Evolutionary conservation across 441 rosid species (phyloP).

Genomic region (Eutrema salsugineum): DNA sequence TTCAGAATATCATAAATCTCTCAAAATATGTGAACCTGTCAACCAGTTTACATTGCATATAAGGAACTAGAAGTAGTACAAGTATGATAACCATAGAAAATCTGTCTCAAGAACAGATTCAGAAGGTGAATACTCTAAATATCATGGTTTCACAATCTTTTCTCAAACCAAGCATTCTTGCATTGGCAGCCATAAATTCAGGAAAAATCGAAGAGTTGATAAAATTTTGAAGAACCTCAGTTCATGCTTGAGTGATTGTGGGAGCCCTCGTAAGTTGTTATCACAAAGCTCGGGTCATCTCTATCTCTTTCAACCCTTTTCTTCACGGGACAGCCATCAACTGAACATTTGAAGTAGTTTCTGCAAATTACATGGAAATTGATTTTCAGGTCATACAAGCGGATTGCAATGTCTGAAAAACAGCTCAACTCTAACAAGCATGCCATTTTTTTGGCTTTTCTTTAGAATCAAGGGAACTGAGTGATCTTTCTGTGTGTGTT

Average conservation of each 20-base stretch:
- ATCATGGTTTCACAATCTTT: conserved; percentile 6
- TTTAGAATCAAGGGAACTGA: not conserved
- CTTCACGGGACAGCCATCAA: conserved; percentile 76
- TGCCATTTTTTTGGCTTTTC: not conserved
- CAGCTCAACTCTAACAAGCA: not conserved
- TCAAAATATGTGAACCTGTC: not conserved
- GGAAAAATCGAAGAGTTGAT: not conserved
- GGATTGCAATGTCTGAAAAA: not conserved
- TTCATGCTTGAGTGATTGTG: conserved; percentile 29
- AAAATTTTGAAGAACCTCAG: not conserved
- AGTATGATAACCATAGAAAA: not conserved
- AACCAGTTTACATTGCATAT: conserved; percentile 5
- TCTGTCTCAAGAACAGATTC: conserved; percentile 8
- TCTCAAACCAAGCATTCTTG: not conserved
- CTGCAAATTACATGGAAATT: conserved; percentile 34
- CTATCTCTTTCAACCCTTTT: conserved; percentile 86
- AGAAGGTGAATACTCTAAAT: not conserved
- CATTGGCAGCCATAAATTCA: not conserved
- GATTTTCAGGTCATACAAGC: conserved; percentile 1
- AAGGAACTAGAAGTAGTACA: not conserved
- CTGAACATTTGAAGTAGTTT: conserved; percentile 78
- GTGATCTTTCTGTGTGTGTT: not conserved
- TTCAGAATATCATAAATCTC: not conserved
- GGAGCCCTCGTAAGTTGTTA: conserved; percentile 76
- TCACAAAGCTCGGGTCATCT: conserved; percentile 68